phyloP scores from a whole-genome alignment of 768 basidiomycete genomes.

The Rhodotorula babjevae region DNA sequence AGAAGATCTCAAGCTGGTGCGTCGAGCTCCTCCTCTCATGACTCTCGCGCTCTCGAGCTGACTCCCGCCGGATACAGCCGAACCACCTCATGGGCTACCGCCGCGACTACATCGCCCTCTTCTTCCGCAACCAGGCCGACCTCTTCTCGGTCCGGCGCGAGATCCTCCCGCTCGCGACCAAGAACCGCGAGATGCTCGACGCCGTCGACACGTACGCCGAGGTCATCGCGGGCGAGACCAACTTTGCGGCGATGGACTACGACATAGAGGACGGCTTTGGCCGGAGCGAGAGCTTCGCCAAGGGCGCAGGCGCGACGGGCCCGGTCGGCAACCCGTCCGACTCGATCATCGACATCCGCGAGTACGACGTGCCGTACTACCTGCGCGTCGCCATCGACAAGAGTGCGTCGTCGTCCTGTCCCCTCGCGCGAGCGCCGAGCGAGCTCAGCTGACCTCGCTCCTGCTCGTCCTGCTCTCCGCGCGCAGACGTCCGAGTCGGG shows the following conservation, averaged over 20 bases:
- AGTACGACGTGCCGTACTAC: slow-evolving; percentile 96
- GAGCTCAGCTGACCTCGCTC: slow-evolving; percentile 57
- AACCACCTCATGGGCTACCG: slow-evolving; percentile 96
- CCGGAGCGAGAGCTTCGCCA: slow-evolving; percentile 18
- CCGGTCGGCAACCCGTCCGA: slow-evolving; percentile 66
- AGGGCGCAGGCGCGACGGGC: slow-evolving; percentile 8
- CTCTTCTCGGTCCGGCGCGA: slow-evolving; percentile 82
- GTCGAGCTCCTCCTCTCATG: slow-evolving; percentile 8
- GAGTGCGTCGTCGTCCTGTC: too few relatives aligned
- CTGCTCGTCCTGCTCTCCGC: too few relatives aligned
- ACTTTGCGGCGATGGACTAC: slow-evolving; percentile 42
- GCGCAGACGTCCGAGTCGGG: slow-evolving; percentile 79
- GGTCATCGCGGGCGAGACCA: slow-evolving; percentile 64
- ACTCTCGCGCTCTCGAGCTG: too few relatives aligned
- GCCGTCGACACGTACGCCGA: slow-evolving; percentile 98
- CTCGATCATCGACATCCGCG: slow-evolving; percentile 86
- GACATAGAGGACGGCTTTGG: slow-evolving; percentile 54
- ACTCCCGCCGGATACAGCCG: slow-evolving; percentile 51
- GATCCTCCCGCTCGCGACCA: slow-evolving; percentile 77
- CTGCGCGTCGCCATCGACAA: slow-evolving; percentile 99
- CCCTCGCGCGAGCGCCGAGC: too few relatives aligned
- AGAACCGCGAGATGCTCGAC: slow-evolving; percentile 85
- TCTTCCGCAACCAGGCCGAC: slow-evolving; percentile 89
- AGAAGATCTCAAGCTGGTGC: slow-evolving; percentile 77
- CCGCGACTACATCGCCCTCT: slow-evolving; percentile 78